Evolutionary conservation across 805 yeast genomes (phyloP), one percentile per base, ranked within the genome.

Genomic region (Candida ponderosae): DNA sequence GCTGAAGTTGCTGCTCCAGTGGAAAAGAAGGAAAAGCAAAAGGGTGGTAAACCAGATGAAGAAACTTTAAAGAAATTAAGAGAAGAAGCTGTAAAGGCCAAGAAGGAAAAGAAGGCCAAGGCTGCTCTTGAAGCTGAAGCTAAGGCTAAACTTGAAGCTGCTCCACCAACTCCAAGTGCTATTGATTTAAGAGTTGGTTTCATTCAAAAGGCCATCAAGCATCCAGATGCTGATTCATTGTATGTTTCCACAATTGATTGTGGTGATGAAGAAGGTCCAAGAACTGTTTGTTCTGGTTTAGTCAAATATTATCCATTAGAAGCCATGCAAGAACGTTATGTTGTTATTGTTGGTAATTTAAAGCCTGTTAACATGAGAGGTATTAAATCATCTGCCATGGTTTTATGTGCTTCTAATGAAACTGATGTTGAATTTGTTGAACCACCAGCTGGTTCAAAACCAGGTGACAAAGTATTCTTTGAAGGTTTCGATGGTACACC

Each of bases 281-380:
- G 99, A 71, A 93, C 97, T 23, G 95, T 93, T 40, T 93, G 98
- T 69, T 86, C 96, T 11, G 99, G 99, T 50, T 72, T 93, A 54
- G 97, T 88, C 45, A 86, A 86, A 50, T 79, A 84, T 65, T 73
- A 85, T 57, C 80, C 95, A 30, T 61, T 94, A 46, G 97, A 93
- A 66, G 95, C 83, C 31, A 82, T 93, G 96, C 98, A 93, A 74
- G 76, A 86, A 62, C 81, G 97, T 62, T 75, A 74, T 53, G 95
- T 90, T 35, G 82, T 93, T 33, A 81, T 82, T 40, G 88, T 93
- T 53, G 96, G 97, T 51, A 94, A 94, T 71, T 76, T 93, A 65
- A 93, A 93, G 69, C 98, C 98, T 16, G 98, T 89, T 31, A 81
- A 80, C 55, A 93, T 93, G 99, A 82, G 98, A 68, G 97, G 98